Evolutionary conservation across 441 rosid genomes (phyloP).

Genomic region (Pelargonium cotyledonis): DNA sequence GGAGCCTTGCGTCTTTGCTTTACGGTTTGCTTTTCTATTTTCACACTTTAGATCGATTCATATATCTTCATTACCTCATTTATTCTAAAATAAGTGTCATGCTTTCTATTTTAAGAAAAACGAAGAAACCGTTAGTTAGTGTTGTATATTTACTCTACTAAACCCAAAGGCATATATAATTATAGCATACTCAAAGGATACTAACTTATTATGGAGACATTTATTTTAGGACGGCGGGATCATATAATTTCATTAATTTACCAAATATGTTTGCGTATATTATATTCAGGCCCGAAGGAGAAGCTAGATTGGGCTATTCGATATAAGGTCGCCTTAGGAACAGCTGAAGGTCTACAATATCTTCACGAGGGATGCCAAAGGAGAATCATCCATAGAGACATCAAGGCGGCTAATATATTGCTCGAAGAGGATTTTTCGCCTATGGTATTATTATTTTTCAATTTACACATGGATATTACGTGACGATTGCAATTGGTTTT

Average conservation of each 20-base stretch:
- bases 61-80: too few species aligned
- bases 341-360: constrained; percentile 72
- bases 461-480: too few species aligned
- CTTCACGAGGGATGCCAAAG: constrained; percentile 90
- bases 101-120: too few species aligned
- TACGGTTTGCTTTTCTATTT: constrained; percentile 43
- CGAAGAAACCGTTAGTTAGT: too few species aligned
- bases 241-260: constrained; percentile 1
- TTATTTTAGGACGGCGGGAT: not conserved
- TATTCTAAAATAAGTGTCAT: too few species aligned
- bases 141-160: too few species aligned
- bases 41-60: too few species aligned
- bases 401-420: constrained; percentile 84
- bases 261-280: not conserved
- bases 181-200: too few species aligned
- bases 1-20: constrained; percentile 79
- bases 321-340: constrained; percentile 66
- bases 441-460: constrained; percentile 38
- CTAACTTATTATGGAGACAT: too few species aligned
- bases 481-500: not conserved
- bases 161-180: too few species aligned
- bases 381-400: constrained; percentile 90
- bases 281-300: constrained; percentile 48
- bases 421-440: constrained; percentile 78
- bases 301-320: constrained; percentile 57